Evolutionary conservation across 306 rosid species (phyloP), one percentile per base, ranked within the genome.

Genomic region (Vigna hirtella): DNA sequence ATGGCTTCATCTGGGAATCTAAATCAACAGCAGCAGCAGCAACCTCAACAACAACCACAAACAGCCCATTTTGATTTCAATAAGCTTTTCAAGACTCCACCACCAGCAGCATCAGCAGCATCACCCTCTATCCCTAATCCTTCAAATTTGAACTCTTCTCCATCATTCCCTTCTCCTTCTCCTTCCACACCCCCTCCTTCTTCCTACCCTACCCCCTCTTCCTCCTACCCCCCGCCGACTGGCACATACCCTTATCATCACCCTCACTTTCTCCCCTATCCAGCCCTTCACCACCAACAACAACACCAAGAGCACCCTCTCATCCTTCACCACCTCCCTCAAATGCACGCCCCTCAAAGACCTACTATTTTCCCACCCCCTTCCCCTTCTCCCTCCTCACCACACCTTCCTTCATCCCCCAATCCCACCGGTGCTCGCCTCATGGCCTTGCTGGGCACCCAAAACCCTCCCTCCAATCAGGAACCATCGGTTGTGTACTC

Each of bases 201-300:
- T 62, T 66, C 90, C 11, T 85, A 73, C 57, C 87, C 85, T 1
- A 53, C 85, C 18, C 82, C 94, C 48, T 87, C 93, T 28, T 84
- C 94, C 66, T 90, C 94, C 4, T 90, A 86, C 81, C 94, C 94
- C 64, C 94, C 94, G 12, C 84, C 90, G 2, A 86, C 94, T 76
- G 93, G 91, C 38, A 77, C 88, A 38, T 76, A 82, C 81, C 85
- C 87, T 30, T 87, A 61, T 79, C 80, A 85, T 40, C 58, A 75
- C 16, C 86, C 90, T 76, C 84, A 82, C 86, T 86, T 63, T 68
- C 83, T 86, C 30, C 88, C 86, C 42, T 85, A 81, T 26, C 86
- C 77, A 48, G 57, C 3, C 38, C 79, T 65, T 18, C 79, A 64
- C 6, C 85, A 56, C 4, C 85, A 66, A 4, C 85, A 79, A 3